Conservation (phyloP, 2,329 filamentous ascomycete genomes). For the Harringtonia aguacate region DNA sequence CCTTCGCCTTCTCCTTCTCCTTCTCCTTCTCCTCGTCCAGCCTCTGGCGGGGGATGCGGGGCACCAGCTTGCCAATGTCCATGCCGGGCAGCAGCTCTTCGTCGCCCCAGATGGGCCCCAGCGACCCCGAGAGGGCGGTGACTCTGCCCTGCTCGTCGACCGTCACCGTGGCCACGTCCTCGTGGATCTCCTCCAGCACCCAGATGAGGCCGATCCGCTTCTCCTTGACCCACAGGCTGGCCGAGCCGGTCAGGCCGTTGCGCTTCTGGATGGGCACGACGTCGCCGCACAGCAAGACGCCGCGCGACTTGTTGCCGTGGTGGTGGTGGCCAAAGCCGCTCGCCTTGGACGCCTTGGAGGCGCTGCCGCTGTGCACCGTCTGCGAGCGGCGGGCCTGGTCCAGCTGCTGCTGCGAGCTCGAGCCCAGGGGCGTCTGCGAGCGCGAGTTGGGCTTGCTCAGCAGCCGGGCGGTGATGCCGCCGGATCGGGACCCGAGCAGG, state of each 20-base stretch:
- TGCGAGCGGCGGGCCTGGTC: slow-evolving; percentile 45
- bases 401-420: slow-evolving; percentile 18
- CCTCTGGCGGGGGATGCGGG: slow-evolving; percentile 67
- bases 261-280: slow-evolving; percentile 97
- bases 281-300: slow-evolving; percentile 83
- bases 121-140: slow-evolving; percentile 59
- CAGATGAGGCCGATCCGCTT: slow-evolving; percentile 90
- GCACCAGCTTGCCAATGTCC: slow-evolving; percentile 69
- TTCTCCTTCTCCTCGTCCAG: too few species aligned
- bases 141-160: slow-evolving; percentile 72
- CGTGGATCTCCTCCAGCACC: slow-evolving; percentile 95
- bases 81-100: slow-evolving; percentile 55
- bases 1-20: too few species aligned
- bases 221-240: slow-evolving; percentile 97
- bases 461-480: slow-evolving; percentile 77
- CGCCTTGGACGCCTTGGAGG: slow-evolving; percentile 44
- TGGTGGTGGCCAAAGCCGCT: slow-evolving; percentile 46
- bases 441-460: slow-evolving; percentile 69
- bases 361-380: slow-evolving; percentile 48
- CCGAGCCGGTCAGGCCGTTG: slow-evolving; percentile 83
- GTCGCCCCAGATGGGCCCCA: slow-evolving; percentile 77
- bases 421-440: slow-evolving; percentile 30
- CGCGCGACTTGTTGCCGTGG: slow-evolving; percentile 61
- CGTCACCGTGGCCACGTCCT: slow-evolving; percentile 71
- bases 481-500: slow-evolving; percentile 57